Evolutionary conservation across 306 rosid genomes (phyloP).

Genomic region (Luffa acutangula): DNA sequence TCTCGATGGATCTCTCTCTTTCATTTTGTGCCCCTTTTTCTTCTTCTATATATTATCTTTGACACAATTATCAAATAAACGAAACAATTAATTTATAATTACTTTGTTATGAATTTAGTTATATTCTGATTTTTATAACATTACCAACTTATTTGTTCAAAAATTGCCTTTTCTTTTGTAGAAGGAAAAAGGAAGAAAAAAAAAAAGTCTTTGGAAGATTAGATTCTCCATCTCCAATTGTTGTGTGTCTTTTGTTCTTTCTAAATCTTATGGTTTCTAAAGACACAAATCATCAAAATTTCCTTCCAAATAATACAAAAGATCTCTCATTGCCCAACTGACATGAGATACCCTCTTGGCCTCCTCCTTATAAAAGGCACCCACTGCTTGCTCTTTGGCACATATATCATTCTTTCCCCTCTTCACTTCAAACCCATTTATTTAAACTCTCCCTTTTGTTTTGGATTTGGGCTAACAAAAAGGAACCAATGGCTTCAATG

Average conservation of each 20-base stretch:
- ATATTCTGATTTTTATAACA: neutral
- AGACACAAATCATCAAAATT: neutral
- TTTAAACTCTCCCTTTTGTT: neutral
- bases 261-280: neutral
- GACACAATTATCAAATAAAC: too few species aligned
- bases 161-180: too few species aligned
- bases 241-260: neutral
- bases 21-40: too few species aligned
- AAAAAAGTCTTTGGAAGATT: neutral
- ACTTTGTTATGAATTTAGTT: too few species aligned
- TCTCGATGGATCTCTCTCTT: too few species aligned
- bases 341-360: neutral
- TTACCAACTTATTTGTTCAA: too few species aligned
- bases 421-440: neutral
- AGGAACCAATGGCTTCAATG: constrained; percentile 1
- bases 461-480: too few species aligned
- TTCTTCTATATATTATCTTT: too few species aligned
- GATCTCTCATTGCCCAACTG: neutral
- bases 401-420: neutral
- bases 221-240: neutral
- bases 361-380: neutral
- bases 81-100: too few species aligned
- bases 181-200: neutral
- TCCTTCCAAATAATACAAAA: neutral
- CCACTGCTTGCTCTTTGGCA: neutral